Evolutionary conservation across 2,329 filamentous ascomycete genomes (phyloP).

Genomic region (Stenocarpella maydis): DNA sequence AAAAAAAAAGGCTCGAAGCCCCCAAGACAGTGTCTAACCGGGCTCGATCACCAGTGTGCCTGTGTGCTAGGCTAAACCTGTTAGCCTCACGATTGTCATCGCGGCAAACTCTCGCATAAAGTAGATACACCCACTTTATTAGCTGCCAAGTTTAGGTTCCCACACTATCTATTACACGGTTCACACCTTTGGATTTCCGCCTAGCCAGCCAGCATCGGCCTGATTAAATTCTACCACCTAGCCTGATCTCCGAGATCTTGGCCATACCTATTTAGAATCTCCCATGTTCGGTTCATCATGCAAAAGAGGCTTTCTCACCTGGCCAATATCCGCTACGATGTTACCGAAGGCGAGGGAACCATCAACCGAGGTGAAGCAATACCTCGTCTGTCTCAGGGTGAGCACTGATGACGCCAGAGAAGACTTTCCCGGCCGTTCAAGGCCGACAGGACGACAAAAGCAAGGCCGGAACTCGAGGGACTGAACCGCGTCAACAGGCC

Average conservation of each 20-base stretch:
- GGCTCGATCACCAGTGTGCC: not conserved
- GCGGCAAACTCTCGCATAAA: constrained; percentile 21
- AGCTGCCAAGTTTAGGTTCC: constrained; percentile 26
- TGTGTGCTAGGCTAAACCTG: not conserved
- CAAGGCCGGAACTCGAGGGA: constrained; percentile 7
- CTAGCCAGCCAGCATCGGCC: not conserved
- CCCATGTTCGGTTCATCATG: constrained; percentile 14
- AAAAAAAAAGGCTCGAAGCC: not conserved
- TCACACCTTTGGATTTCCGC: constrained; percentile 16
- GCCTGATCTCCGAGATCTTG: constrained; percentile 26
- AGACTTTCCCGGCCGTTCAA: constrained; percentile 2
- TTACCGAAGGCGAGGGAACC: constrained; percentile 21
- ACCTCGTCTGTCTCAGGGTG: constrained; percentile 4
- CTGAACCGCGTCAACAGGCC: constrained; percentile 1
- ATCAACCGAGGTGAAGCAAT: constrained; percentile 18
- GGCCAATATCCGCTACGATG: constrained; percentile 25
- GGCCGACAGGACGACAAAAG: constrained; percentile 3
- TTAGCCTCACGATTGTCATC: not conserved
- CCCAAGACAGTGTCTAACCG: not conserved
- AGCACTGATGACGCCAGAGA: constrained; percentile 22
- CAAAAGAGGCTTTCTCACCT: not conserved
- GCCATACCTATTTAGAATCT: constrained; percentile 8
- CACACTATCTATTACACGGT: constrained; percentile 11
- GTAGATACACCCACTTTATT: constrained; percentile 23
- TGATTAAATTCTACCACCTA: constrained; percentile 9